Conservation (phyloP, 495 filamentous ascomycete genomes). For the Aspergillus mulundensis region DNA sequence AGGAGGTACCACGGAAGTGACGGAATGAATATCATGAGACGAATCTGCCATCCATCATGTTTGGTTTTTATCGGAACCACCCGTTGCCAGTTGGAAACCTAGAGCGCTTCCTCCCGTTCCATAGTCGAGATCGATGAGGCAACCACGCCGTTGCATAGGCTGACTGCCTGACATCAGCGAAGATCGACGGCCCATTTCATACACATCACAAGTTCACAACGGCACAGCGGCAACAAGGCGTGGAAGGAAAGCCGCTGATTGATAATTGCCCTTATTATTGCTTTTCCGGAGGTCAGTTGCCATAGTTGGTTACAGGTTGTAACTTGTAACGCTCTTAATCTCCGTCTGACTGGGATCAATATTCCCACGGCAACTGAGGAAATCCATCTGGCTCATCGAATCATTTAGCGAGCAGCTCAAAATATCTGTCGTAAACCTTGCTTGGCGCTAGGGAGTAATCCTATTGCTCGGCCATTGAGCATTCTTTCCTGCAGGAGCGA, state of each 20-base stretch:
- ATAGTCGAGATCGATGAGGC: neutral
- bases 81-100: neutral
- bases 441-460: conserved; percentile 3
- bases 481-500: neutral
- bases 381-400: neutral
- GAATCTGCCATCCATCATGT: neutral
- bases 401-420: neutral
- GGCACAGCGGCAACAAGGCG: neutral
- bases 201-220: conserved; percentile 5
- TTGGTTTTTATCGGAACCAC: neutral
- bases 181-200: neutral
- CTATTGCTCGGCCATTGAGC: conserved; percentile 1
- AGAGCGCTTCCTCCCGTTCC: neutral
- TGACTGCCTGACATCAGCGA: neutral
- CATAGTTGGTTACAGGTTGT: neutral
- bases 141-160: neutral
- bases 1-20: neutral
- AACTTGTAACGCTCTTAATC: neutral
- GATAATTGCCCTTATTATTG: neutral
- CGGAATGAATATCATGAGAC: neutral
- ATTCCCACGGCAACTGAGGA: neutral
- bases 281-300: neutral
- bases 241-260: neutral
- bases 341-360: neutral
- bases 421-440: neutral